Evolutionary conservation across 2,329 filamentous ascomycete genomes (phyloP).

Genomic region (Aspergillus sp.): DNA sequence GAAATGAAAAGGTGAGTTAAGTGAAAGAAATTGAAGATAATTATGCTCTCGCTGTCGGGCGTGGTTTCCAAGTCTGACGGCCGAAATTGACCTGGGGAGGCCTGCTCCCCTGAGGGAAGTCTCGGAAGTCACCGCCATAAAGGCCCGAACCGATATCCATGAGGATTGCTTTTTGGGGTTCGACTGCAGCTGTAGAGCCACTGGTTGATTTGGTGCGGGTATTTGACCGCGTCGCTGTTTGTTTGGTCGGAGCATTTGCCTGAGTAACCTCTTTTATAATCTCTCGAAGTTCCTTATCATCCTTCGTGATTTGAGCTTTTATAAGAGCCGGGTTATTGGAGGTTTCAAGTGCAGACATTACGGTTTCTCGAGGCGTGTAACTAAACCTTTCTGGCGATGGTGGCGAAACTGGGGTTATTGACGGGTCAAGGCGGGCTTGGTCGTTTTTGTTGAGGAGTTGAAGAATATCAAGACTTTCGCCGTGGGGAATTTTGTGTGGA

Average conservation of each 20-base stretch:
- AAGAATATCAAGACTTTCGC: conserved; percentile 81
- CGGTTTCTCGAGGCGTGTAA: conserved; percentile 71
- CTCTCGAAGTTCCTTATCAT: conserved; percentile 71
- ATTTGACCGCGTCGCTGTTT: conserved; percentile 24
- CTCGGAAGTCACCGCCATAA: conserved; percentile 33
- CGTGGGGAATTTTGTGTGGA: conserved; percentile 71
- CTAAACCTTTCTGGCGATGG: conserved; percentile 62
- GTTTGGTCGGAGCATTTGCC: conserved; percentile 20
- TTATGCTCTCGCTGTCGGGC: conserved; percentile 30
- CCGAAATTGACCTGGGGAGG: conserved; percentile 31
- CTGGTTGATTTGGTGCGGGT: conserved; percentile 27
- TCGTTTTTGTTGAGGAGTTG: conserved; percentile 73
- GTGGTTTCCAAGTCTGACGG: conserved; percentile 35
- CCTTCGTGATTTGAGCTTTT: conserved; percentile 76
- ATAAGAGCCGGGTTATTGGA: conserved; percentile 63
- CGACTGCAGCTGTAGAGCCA: conserved; percentile 33
- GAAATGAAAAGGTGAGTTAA: conserved; percentile 9
- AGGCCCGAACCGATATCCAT: conserved; percentile 44
- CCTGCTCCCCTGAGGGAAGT: conserved; percentile 28
- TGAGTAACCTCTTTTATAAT: conserved; percentile 65
- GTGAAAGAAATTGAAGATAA: neutral
- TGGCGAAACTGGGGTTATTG: conserved; percentile 56
- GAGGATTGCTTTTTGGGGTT: conserved; percentile 45
- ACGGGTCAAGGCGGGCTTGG: conserved; percentile 67
- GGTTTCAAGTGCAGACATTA: conserved; percentile 72